These are phyloP conservation scores for Nemania sp. DNA, from an alignment of 2,329 filamentous ascomycete genomes.

Conservation along the genomic window DNA sequence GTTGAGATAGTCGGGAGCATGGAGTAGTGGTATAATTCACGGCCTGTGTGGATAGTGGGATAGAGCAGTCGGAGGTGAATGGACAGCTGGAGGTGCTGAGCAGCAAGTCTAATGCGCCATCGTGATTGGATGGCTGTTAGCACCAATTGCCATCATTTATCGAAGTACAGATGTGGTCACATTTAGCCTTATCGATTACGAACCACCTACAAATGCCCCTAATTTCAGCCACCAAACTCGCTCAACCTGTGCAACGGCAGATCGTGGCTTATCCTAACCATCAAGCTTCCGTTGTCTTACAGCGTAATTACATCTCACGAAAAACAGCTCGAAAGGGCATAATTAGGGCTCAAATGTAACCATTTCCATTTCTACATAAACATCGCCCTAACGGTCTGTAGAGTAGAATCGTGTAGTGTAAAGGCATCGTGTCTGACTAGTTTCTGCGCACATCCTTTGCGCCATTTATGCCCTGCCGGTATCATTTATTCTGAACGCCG, in stretches of 20 bases:
- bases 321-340: no score
- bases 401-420: background rate
- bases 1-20: no score
- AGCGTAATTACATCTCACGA: no score
- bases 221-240: no score
- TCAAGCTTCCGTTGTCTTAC: no score
- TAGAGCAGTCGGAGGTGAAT: background rate
- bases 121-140: constrained; percentile 11
- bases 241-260: no score
- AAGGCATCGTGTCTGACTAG: constrained; percentile 4
- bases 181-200: constrained; percentile 18
- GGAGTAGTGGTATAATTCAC: constrained; percentile 9
- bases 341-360: background rate
- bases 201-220: no score
- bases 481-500: constrained; percentile 35
- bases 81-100: constrained; percentile 23
- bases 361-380: background rate
- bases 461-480: constrained; percentile 29
- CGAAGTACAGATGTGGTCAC: constrained; percentile 23
- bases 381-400: background rate
- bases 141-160: constrained; percentile 4
- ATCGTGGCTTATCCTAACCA: no score
- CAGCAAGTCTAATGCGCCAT: constrained; percentile 9
- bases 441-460: constrained; percentile 24
- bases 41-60: background rate